Base-by-base conservation (phyloP, 257 asterid genomes). In the Solanum rostratum region DNA sequence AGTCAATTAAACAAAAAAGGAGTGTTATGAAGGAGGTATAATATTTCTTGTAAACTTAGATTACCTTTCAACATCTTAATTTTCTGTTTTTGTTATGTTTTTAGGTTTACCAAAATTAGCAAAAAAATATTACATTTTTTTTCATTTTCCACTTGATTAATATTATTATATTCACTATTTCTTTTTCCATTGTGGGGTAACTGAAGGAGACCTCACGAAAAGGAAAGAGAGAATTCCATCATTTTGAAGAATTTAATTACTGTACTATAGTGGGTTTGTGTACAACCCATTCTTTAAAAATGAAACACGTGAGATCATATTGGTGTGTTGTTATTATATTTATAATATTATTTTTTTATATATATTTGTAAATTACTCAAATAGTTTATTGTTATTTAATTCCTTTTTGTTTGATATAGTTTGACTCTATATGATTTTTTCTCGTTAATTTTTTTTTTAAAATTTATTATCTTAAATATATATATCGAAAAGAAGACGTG, bases 61-160 rank as follows among this genome's bases (percentile, higher is more conserved):
- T 57, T 39, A 70, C 37, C 79, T 55, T n/a, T 46, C 83, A 74
- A 22, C 73, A 53, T 62, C 55, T 24, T 43, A 19, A 33, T 84
- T 84, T 46, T 79, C 15, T 27, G 33, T 69, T 83, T 82, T 86
- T 59, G 66, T 37, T 70, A 54, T 29, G 43, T 45, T 50, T 62
- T 71, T 74, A 90, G 91, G 86, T 83, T 85, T 83, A 82, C 92
- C 89, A 88, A 88, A 92, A 87, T 87, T 79, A 86, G 95, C n/a
- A 86, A 85, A 91, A 84, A 84, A 50, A 86, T 85, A 79, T 84
- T 86, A 80, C n/a, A n/a, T n/a, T n/a, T n/a, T n/a, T 87, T 87
- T 89, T 87, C 22, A 39, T 70, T 60, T 45, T 37, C 62, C 65
- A 73, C 24, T 54, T 10, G 45, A 70, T 41, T 86, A 30, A 3